Base-by-base conservation (phyloP, 495 filamentous ascomycete species). In the Xylaria longipes region DNA sequence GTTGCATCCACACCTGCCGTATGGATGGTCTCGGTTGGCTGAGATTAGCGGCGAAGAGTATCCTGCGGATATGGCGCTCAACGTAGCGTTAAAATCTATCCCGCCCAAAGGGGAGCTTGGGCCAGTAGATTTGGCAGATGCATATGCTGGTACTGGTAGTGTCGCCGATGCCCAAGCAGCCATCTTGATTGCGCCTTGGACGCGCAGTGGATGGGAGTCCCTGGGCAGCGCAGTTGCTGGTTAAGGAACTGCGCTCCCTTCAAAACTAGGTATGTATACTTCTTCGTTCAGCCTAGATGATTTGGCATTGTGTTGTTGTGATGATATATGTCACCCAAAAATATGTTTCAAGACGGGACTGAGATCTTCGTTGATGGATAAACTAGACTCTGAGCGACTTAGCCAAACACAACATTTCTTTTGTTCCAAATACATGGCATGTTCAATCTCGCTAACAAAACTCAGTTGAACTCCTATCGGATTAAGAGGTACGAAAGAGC, bases 181-280 rank as follows among this genome's bases (percentile, higher is more conserved):
- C 39, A 86, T 96, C 65, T 88, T 96, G 84, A 75, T 96, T 63
- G 91, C 95, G 35, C 97, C 96, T 31, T 98, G 94, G 94, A 84
- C 77, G 62, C 79, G 71, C 46, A 80, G 80, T 31, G 91, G 91
- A 6, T 97, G 94, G 94, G 73, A 72, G 52, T 77, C 80, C 6
- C 64, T 87, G 63, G 74, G 71, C 1, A 76, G 76, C 69, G 80
- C 73, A n/a, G 73, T 82, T 31, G 64, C 72, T 27, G 73, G 43
- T 43, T 77, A 70, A 70, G 50, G 20, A 31, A 37, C 50, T 69
- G 69, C 73, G 71, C 48, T 17, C 37, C 20, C 25, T 11, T 22
- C 35, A 45, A 37, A 20, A 3, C 65, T 1, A 15, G 14, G 65
- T 67, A 67, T 43, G 65, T 56, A 9, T 39, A 15, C 35, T 12